phyloP scores from a whole-genome alignment of 75 land plant species.

The Selaginella moellendorffii region DNA sequence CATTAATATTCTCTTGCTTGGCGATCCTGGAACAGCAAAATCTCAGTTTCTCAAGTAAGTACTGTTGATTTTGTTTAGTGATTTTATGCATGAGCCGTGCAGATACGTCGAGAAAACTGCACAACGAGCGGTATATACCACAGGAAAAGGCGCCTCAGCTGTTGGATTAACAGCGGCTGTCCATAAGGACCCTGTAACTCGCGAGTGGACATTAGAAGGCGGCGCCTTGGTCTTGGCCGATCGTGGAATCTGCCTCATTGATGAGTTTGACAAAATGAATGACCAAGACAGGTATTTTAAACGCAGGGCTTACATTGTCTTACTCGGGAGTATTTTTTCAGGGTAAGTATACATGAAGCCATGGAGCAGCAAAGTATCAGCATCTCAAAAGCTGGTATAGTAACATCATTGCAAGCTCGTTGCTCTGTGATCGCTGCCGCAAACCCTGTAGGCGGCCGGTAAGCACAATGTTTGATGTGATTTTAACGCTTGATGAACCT shows the following conservation, averaged over 20 bases:
- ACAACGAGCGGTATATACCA: slow-evolving; percentile 95
- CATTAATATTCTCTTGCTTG: slow-evolving; percentile 85
- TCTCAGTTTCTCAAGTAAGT: slow-evolving; percentile 89
- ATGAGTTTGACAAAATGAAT: slow-evolving; percentile 99
- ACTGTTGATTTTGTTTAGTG: background rate
- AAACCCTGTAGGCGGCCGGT: slow-evolving; percentile 98
- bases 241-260: slow-evolving; percentile 86
- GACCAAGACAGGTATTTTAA: slow-evolving; percentile 80
- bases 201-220: slow-evolving; percentile 98
- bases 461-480: background rate
- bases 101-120: slow-evolving; percentile 98
- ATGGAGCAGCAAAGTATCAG: slow-evolving; percentile 99
- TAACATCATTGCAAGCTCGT: slow-evolving; percentile 94
- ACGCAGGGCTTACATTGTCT: background rate
- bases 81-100: background rate
- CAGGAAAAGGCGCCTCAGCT: slow-evolving; percentile 99
- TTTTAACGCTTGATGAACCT: background rate
- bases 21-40: slow-evolving; percentile 98
- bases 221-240: slow-evolving; percentile 97
- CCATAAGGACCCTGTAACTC: slow-evolving; percentile 92
- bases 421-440: slow-evolving; percentile 99
- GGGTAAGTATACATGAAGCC: slow-evolving; percentile 99
- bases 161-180: slow-evolving; percentile 97
- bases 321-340: slow-evolving; percentile 13
- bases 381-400: slow-evolving; percentile 98